Evolutionary conservation across 2,329 filamentous ascomycete genomes (phyloP).

Genomic region (Colletotrichum acutatum): DNA sequence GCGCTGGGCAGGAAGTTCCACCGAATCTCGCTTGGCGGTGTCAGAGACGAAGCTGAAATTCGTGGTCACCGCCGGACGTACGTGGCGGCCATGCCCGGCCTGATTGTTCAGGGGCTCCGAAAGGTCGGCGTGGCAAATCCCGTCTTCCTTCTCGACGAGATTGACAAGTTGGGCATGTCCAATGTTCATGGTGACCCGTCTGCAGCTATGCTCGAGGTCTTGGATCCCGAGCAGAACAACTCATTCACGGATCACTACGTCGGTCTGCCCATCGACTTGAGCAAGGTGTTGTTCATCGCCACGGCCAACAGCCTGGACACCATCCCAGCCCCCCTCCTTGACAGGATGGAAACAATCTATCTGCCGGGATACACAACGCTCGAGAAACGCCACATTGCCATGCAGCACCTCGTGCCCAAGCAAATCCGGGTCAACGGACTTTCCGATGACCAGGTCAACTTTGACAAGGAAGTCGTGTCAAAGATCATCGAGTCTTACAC

Average conservation of each 20-base stretch:
- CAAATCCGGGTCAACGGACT: conserved; percentile 93
- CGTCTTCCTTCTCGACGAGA: conserved; percentile 95
- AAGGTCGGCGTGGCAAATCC: conserved; percentile 97
- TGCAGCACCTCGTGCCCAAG: conserved; percentile 94
- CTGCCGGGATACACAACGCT: conserved; percentile 96
- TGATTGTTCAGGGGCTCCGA: conserved; percentile 92
- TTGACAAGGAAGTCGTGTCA: conserved; percentile 87
- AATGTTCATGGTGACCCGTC: conserved; percentile 97
- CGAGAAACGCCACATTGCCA: conserved; percentile 95
- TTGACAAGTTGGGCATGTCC: conserved; percentile 92
- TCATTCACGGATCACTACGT: conserved; percentile 97
- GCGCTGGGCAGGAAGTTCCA: conserved; percentile 96
- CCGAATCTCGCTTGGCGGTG: conserved; percentile 93
- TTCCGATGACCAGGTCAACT: conserved; percentile 75
- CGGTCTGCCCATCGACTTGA: conserved; percentile 93
- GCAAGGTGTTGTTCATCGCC: conserved; percentile 96
- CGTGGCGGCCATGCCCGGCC: conserved; percentile 97
- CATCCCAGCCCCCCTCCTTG: conserved; percentile 91
- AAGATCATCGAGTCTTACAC: conserved; percentile 98
- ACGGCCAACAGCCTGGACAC: conserved; percentile 96
- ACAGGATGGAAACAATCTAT: conserved; percentile 96
- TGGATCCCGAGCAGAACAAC: conserved; percentile 97
- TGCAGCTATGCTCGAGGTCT: conserved; percentile 96
- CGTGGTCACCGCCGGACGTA: conserved; percentile 95
- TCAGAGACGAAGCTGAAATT: conserved; percentile 96